Evolutionary conservation across 2,329 filamentous ascomycete genomes (phyloP), one percentile per base, ranked within the genome.

Genomic region (Paecilomyces fulvus): DNA sequence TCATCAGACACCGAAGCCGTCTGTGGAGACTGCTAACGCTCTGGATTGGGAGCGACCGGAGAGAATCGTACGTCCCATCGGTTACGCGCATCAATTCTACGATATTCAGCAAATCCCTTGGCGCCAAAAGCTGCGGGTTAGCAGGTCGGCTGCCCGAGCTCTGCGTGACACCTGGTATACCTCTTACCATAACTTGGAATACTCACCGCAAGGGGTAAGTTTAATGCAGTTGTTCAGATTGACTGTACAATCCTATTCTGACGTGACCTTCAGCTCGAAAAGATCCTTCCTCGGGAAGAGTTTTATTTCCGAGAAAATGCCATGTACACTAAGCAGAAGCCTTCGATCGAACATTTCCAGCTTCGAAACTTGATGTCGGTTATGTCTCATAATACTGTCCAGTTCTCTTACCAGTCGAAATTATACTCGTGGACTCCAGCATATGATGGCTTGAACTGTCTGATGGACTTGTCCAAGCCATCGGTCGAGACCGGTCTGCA

Each of bases 301-400:
- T 70, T 65, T 20, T 80, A 74, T 60, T 82, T 80, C 65, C 71
- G 70, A 3, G 79, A 77, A 55, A 73, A 73, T 49, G 70, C 75
- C 30, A 80, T 79, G 72, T 75, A 78, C 58, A 79, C 77, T 0
- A 69, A 69, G 10, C 75, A 79, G 59, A 76, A 73, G 55, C 76
- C 79, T 3, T 75, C 72, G n/a, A 76, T 80, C 51, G 75, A 78
- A 30, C 82, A 85, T 64, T 84, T 83, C 60, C 82, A 85, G 61
- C 74, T 85, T 3, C 80, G 82, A 12, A 83, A 84, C 60, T 68
- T 83, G 8, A 73, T 85, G 62, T 79, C 79, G 4, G 77, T 79
- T 3, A 78, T 76, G 8, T 78, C 79, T 11, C 77, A 78, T 46
- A 79, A 81, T 58, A 81, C 82, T 51, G 67, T 84, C 3, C 80